Conservation (phyloP, 768 basidiomycete species). For the Boletus subparvulus region DNA sequence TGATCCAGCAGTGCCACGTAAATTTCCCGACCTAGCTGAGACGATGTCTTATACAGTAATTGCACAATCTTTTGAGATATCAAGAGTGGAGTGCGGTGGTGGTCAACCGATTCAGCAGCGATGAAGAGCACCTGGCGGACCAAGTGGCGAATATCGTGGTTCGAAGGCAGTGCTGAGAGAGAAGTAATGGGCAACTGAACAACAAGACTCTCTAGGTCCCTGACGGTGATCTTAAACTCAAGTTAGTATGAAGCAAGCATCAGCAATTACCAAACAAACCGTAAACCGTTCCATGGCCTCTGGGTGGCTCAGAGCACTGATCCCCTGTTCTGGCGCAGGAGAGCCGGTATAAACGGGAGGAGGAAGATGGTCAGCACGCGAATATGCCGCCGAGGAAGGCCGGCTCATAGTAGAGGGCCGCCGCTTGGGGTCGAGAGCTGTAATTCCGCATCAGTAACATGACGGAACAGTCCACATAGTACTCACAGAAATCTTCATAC, state of each 20-base stretch:
- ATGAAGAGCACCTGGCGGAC: constrained; percentile 81
- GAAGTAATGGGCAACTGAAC: constrained; percentile 71
- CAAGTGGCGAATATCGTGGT: constrained; percentile 84
- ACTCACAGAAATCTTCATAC: constrained; percentile 91
- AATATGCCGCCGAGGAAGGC: constrained; percentile 70
- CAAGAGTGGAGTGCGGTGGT: constrained; percentile 81
- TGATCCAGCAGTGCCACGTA: constrained; percentile 89
- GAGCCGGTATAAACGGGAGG: constrained; percentile 56
- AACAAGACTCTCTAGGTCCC: constrained; percentile 81
- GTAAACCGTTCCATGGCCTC: constrained; percentile 90
- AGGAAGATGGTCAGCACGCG: constrained; percentile 44
- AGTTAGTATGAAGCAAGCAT: constrained; percentile 4
- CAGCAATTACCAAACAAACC: constrained; percentile 40
- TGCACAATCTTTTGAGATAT: constrained; percentile 98
- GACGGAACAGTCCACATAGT: not conserved
- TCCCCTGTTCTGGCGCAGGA: constrained; percentile 56
- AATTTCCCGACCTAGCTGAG: constrained; percentile 86
- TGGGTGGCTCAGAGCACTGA: constrained; percentile 58
- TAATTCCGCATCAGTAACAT: constrained; percentile 12
- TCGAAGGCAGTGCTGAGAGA: constrained; percentile 68
- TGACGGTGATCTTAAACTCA: constrained; percentile 21
- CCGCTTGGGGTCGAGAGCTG: constrained; percentile 59
- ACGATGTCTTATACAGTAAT: constrained; percentile 84
- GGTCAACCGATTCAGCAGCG: constrained; percentile 76
- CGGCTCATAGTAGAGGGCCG: constrained; percentile 52